Evolutionary conservation across 2,329 filamentous ascomycete genomes (phyloP).

Genomic region (Aspergillus sp.): DNA sequence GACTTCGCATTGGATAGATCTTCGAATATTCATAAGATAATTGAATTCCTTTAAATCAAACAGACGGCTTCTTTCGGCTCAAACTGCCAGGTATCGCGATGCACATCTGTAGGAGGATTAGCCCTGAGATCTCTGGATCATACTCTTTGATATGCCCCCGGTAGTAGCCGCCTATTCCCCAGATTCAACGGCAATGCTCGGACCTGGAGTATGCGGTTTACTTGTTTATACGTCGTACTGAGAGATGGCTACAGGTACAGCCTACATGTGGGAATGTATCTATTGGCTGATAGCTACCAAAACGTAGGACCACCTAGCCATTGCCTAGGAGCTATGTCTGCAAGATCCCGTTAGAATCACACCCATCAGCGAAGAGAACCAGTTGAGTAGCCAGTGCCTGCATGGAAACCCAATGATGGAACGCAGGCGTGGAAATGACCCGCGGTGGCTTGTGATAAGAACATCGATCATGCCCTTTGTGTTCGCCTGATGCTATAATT

Average conservation of each 20-base stretch:
- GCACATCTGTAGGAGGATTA: too few species aligned
- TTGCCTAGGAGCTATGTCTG: not conserved
- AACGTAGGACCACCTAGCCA: too few species aligned
- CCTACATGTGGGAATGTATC: too few species aligned
- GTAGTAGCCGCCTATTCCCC: too few species aligned
- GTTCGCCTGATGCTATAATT: not conserved
- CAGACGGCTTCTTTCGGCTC: too few species aligned
- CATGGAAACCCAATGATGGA: too few species aligned
- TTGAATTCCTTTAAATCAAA: too few species aligned
- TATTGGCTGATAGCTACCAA: rapidly evolving
- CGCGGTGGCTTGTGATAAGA: not conserved
- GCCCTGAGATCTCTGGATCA: too few species aligned
- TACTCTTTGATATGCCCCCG: too few species aligned
- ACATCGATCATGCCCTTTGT: not conserved
- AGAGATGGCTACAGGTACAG: not conserved
- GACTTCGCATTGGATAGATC: not conserved
- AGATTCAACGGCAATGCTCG: not conserved
- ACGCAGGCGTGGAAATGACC: not conserved
- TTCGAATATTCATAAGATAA: not conserved
- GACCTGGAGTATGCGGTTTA: not conserved
- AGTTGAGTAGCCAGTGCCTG: not conserved
- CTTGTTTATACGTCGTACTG: not conserved
- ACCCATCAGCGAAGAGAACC: not conserved
- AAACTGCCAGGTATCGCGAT: too few species aligned
- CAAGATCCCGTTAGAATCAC: not conserved